Percentiles rank a stretch among this genome's conserved stretches.
Conservation (phyloP, 176 grass and related monocot genomes). For the Juncus effusus region DNA sequence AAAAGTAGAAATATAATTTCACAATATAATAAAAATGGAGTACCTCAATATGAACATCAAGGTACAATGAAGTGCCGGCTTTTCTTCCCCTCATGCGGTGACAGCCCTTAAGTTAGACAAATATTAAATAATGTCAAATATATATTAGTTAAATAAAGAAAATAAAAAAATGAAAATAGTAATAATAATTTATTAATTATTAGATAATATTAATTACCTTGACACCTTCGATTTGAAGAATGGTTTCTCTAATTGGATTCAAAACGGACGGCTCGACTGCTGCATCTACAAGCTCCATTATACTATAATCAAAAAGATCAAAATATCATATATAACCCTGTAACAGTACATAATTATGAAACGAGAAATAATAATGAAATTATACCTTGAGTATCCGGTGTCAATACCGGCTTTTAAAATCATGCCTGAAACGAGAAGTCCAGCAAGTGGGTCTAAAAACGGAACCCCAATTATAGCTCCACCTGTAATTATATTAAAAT, state of each 20-base stretch:
- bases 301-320: conserved; percentile 37
- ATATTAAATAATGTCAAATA: conserved; percentile 6
- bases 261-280: conserved; percentile 64
- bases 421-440: conserved; percentile 85
- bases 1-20: conserved; percentile 18
- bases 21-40: conserved; percentile 23
- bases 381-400: conserved; percentile 83
- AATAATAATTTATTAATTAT: neutral
- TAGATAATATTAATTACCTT: conserved; percentile 51
- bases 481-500: conserved; percentile 45
- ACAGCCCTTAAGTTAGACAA: conserved; percentile 57
- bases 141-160: conserved; percentile 3
- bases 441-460: conserved; percentile 90
- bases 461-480: conserved; percentile 74
- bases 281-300: conserved; percentile 87
- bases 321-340: conserved; percentile 2
- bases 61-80: conserved; percentile 86
- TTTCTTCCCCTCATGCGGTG: conserved; percentile 92
- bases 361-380: conserved; percentile 7
- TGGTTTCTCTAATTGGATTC: conserved; percentile 75
- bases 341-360: neutral
- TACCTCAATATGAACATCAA: conserved; percentile 98
- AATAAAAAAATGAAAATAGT: neutral
- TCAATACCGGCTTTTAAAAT: conserved; percentile 91
- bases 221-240: conserved; percentile 85